Base-by-base conservation (phyloP, 2,329 filamentous ascomycete genomes). In the Corynespora cassiicola region DNA sequence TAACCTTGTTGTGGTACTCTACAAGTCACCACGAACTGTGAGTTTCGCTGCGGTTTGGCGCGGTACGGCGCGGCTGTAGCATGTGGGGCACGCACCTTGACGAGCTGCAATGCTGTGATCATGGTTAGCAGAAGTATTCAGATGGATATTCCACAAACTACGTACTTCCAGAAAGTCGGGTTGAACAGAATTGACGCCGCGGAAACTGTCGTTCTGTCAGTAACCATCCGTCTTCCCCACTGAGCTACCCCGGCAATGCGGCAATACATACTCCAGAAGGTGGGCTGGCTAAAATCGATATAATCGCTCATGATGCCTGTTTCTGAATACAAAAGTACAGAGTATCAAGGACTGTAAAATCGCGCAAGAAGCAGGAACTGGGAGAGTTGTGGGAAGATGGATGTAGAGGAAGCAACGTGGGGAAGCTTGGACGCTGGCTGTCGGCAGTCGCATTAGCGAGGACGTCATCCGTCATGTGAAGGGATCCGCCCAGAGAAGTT, bases 101-200 rank as follows among this genome's bases (percentile, higher is more conserved):
- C 89, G 85, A 47, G 90, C 90, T 53, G 88, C 84, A 60, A 90
- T 86, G 69, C 88, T 94, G 56, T 20, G 48, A 6, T 30, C 29
- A 35, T 37, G 28, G n/a, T 55, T 31, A 52, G 44, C 38, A 14
- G 10, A 14, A 23, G 31, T 27, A 18, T 17, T 15, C 10, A n/a
- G 29, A n/a, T n/a, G n/a, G n/a, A n/a, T n/a, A 14, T 39, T 14
- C 34, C 22, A 24, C 27, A 24, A 28, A 49, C 44, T 10, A 80
- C 88, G 77, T 79, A 96, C 91, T 99, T 99, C 94, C 94, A 99
- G 72, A 96, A 97, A n/a, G 94, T 86, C 15, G 94, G 94, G 72
- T 99, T 99, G 74, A 99, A 97, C 31, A 86, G 80, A 72, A 99
- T 95, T 36, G 88, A 81, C 39, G 77, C 79, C 31, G 85, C 88